A percentile compares a stretch with the other conserved stretches of the same genome.
Conservation (phyloP, 306 rosid species). For the Pyrus pyrifolia region DNA sequence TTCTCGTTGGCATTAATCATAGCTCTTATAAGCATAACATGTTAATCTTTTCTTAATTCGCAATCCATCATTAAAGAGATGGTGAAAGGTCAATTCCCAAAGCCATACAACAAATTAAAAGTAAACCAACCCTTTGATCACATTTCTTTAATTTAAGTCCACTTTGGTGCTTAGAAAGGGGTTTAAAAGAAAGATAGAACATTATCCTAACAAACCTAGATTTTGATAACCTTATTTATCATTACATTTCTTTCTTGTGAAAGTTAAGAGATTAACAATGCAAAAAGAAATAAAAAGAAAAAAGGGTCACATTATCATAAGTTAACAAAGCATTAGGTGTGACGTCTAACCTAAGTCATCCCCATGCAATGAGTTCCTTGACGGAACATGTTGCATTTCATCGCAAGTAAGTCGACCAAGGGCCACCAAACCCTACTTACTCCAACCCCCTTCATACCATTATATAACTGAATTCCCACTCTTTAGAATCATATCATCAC, state of each 20-base stretch:
- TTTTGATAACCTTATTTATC: neutral
- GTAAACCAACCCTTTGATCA: neutral
- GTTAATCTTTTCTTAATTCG: slow-evolving; percentile 1
- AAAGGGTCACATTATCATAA: neutral
- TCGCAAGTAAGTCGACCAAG: slow-evolving; percentile 32
- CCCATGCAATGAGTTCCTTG: slow-evolving; percentile 25
- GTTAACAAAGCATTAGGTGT: slow-evolving; percentile 41
- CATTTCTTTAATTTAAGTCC: neutral
- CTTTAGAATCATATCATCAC: slow-evolving; percentile 6
- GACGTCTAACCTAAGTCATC: slow-evolving; percentile 51
- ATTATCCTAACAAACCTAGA: neutral
- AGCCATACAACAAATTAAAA: neutral
- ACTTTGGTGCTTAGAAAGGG: slow-evolving; percentile 2
- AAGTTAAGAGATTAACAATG: neutral
- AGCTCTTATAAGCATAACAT: neutral
- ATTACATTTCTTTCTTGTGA: neutral
- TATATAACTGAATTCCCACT: slow-evolving; percentile 34
- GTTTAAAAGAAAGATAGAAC: neutral
- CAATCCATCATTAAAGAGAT: slow-evolving; percentile 24
- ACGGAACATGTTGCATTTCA: slow-evolving; percentile 4
- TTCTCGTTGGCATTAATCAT: neutral
- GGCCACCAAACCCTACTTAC: slow-evolving; percentile 38
- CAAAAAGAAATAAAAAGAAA: neutral
- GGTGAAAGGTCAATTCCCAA: neutral
- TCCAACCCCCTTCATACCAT: slow-evolving; percentile 26